These are phyloP conservation scores for Candida xyloterini DNA, from an alignment of 805 yeast genomes.

Conservation along the genomic window DNA sequence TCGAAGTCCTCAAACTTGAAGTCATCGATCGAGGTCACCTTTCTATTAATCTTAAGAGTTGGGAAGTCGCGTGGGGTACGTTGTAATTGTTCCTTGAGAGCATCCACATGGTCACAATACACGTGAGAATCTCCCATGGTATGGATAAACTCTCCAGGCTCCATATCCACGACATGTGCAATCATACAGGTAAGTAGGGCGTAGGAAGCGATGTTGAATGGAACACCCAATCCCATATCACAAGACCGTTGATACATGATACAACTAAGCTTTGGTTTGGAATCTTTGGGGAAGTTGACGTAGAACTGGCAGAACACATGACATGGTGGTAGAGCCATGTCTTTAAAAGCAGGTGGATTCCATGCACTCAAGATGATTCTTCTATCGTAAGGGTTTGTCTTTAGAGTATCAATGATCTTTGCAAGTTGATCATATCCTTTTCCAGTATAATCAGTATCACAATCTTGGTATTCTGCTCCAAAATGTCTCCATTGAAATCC, in stretches of 20 bases:
- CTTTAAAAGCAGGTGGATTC: slow-evolving; percentile 93
- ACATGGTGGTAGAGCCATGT: slow-evolving; percentile 98
- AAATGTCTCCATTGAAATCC: slow-evolving; percentile 99
- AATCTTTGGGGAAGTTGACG: slow-evolving; percentile 71
- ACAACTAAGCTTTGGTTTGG: slow-evolving; percentile 75
- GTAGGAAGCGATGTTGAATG: slow-evolving; percentile 96
- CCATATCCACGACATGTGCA: slow-evolving; percentile 93
- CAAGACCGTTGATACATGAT: slow-evolving; percentile 95
- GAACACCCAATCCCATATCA: slow-evolving; percentile 99
- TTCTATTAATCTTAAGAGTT: slow-evolving; percentile 63
- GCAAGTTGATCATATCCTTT: slow-evolving; percentile 89
- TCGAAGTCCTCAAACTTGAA: slow-evolving; percentile 87
- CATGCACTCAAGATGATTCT: slow-evolving; percentile 94
- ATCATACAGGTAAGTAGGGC: slow-evolving; percentile 91
- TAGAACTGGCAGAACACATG: slow-evolving; percentile 95
- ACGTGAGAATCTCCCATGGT: slow-evolving; percentile 98
- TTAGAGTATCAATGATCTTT: slow-evolving; percentile 73
- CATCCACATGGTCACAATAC: slow-evolving; percentile 89
- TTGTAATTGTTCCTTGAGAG: slow-evolving; percentile 72
- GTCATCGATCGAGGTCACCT: slow-evolving; percentile 74
- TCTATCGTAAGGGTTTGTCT: slow-evolving; percentile 89
- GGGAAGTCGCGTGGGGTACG: slow-evolving; percentile 84
- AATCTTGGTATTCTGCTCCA: slow-evolving; percentile 87
- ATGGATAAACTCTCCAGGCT: slow-evolving; percentile 92
- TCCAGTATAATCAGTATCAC: slow-evolving; percentile 83